Evolutionary conservation across 768 basidiomycete species (phyloP), one percentile per base, ranked within the genome.

Genomic region (Lentinula boryana): DNA sequence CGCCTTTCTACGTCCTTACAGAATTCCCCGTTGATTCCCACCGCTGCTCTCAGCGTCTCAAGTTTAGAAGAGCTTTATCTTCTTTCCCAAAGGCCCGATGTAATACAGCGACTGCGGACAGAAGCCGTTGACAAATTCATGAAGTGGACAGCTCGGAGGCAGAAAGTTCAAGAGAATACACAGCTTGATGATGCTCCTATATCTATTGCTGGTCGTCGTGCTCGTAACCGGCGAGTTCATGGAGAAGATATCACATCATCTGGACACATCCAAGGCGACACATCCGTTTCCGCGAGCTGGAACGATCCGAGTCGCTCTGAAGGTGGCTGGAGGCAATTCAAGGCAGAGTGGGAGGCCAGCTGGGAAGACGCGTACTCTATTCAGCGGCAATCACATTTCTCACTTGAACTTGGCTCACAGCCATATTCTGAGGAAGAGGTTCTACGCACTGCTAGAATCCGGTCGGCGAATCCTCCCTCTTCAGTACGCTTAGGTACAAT

Each of bases 261-360:
- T 35, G 27, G 23, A n/a, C 55, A 31, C 6, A 27, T 15, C 12
- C 18, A 43, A 31, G 27, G 12, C 5, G 40, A 56, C 2, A 5
- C 6, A 18, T 12, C 23, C 4, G 23, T 32, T 12, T 23, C 46
- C 7, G 8, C 21, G 7, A 18, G 9, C 35, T 8, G 32, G 33
- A 12, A 31, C 8, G 32, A 12, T 13, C 27, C 3, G 27, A n/a
- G 2, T 21, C 16, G 40, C 18, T 43, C 40, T 6, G 55, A 43
- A 23, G 55, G 55, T 41, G 23, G 38, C 38, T 58, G 57, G 57
- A 58, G 44, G 44, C 32, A 46, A 32, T 58, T 58, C 18, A 58
- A 58, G 18, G 44, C 57, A 6, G 27, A 58, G 32, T 58, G 57
- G 57, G 44, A 58, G 16, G 44, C 43, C 10, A 58, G 44, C 12